Evolutionary conservation across 2,329 filamentous ascomycete genomes (phyloP), one percentile per base, ranked within the genome.

Genomic region (Trichoderma brevicompactum): DNA sequence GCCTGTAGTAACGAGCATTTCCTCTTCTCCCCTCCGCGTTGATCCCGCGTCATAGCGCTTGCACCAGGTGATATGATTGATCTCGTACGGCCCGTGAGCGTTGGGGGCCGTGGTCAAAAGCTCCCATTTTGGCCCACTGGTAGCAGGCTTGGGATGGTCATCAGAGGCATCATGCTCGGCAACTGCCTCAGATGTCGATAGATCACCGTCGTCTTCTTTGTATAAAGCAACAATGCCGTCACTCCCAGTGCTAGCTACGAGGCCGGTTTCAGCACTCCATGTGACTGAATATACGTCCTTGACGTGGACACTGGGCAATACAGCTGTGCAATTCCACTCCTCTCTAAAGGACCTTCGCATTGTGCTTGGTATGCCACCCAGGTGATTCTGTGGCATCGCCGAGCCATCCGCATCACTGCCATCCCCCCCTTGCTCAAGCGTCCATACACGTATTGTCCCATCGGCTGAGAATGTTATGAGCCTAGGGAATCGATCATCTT

Each of bases 11-110:
- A 98, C 81, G 53, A 99, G 81, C 75, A 97, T 90, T 79, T 98
- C 94, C 72, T 97, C 92, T 28, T 81, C 76, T 3, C 83, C 82
- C 62, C 77, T 82, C 68, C 79, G 82, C 74, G 83, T 83, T 1
- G 78, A 78, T 1, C 80, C 89, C 56, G 83, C 82, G 75, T 97
- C 93, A 65, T 87, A 90, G 65, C 94, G 84, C 71, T 84, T 86
- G 69, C 92, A 93, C 95, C 95, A 99, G 2, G 87, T 88, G 55
- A 95, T 85, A 77, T 97, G 93, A 73, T 99, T 99, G 69, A 98
- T 85, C 78, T 99, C 95, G 74, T 94, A 97, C 2, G 96, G 92
- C 0, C 92, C 94, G 75, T 99, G 95, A 2, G 89, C 92, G 40
- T 89, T 89, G 54, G 89, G 83, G 1, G 91, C 74, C n/a, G 85